Conservation (phyloP, 176 grass and related monocot genomes). For the Saccharum spontaneum region DNA sequence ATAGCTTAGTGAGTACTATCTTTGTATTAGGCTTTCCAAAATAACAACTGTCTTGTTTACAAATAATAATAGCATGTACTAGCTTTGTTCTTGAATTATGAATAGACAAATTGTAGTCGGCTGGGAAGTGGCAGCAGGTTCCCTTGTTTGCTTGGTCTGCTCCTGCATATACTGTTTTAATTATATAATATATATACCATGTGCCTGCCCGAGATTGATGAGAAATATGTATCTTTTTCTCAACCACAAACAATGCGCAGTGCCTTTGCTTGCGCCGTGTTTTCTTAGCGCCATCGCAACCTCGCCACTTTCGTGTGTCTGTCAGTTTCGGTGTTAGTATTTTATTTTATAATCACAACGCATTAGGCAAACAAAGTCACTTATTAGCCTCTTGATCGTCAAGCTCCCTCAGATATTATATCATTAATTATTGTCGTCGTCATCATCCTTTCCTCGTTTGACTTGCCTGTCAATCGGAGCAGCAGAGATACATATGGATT, state of each 20-base stretch:
- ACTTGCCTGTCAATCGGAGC: neutral
- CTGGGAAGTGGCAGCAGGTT: conserved; percentile 38
- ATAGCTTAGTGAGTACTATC: neutral
- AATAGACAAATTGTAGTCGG: neutral
- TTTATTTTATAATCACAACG: neutral
- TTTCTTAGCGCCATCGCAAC: conserved; percentile 37
- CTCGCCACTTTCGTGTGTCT: conserved; percentile 48
- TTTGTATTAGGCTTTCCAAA: neutral
- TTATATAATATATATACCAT: neutral
- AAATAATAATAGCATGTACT: neutral
- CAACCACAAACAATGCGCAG: conserved; percentile 31
- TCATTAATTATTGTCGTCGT: neutral
- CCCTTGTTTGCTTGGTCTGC: conserved; percentile 7
- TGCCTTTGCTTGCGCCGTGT: conserved; percentile 5
- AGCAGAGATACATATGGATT: neutral
- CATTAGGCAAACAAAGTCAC: neutral
- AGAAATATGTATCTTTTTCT: conserved; percentile 10
- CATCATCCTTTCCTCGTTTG: neutral
- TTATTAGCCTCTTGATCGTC: neutral
- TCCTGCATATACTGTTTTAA: neutral
- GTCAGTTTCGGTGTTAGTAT: neutral
- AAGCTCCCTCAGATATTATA: neutral
- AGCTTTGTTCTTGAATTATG: neutral
- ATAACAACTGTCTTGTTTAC: neutral
- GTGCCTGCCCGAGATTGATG: neutral